Evolutionary conservation across 306 rosid genomes (phyloP), one percentile per base, ranked within the genome.

Genomic region (Cicer yamashitae): DNA sequence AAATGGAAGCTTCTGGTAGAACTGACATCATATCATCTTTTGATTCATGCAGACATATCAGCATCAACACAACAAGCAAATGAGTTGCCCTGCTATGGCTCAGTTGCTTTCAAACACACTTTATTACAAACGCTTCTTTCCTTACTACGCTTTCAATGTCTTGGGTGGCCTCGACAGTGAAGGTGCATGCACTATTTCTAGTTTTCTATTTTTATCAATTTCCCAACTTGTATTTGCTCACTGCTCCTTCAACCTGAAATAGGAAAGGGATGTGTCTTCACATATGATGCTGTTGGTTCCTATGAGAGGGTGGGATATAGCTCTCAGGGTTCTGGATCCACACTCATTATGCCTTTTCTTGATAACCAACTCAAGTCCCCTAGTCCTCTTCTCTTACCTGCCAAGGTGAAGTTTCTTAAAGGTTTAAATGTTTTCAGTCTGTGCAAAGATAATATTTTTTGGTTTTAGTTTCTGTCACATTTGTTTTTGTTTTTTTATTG

Each of bases 81-180:
- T 93, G 98, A 93, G 98, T 85, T 93, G 98, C 89, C 97, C 98
- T 71, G 98, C 92, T 5, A 92, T 94, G 99, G 99, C 86, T 72
- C 99, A 94, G 77, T 79, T 94, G 70, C 96, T 94, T 70, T 94
- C 99, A 9, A 94, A 94, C 84, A 94, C 99, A 5, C 96, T 94
- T 25, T 92, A 94, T 80, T 94, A 85, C 89, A 94, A 94, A 67
- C 97, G 99, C 46, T 94, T 94, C 88, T 94, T 94, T 75, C 99
- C 99, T 37, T 94, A 94, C 79, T 94, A 94, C 62, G 74, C 99
- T 47, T 94, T 94, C 75, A 94, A 94, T 79, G 99, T 94, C 57
- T 87, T 94, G 82, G 99, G 99, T 12, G 99, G 99, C 63, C 96
- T 94, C 41, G 99, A 94, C 79, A 85, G 39, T 54, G 99, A 94